phyloP scores from a whole-genome alignment of 495 filamentous ascomycete species.

The Zalerion maritima region DNA sequence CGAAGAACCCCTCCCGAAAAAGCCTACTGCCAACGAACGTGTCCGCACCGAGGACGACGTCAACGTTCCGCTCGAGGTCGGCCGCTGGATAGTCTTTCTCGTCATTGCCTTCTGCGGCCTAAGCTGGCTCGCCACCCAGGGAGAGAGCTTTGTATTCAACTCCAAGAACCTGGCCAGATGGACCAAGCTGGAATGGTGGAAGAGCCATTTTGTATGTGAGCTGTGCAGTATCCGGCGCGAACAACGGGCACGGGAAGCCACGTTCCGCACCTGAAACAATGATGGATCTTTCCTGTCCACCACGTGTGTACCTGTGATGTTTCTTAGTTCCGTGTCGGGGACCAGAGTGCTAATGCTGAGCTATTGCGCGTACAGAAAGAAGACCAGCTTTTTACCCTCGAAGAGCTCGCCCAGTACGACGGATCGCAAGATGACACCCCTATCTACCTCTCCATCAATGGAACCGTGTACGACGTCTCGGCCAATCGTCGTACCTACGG shows the following conservation, averaged over 20 bases:
- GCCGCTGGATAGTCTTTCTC: slow-evolving; percentile 26
- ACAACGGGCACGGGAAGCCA: no score
- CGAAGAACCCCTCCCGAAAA: no score
- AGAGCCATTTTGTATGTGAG: slow-evolving; percentile 42
- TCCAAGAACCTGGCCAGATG: slow-evolving; percentile 51
- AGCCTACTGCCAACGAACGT: no score
- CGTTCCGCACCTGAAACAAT: no score
- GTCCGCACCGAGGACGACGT: no score
- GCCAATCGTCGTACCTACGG: slow-evolving; percentile 65
- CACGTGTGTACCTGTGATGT: no score
- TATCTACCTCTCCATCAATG: slow-evolving; percentile 86
- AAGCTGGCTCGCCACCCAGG: slow-evolving; percentile 66
- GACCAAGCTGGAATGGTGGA: slow-evolving; percentile 44
- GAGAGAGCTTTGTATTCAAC: slow-evolving; percentile 44
- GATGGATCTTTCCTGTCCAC: no score
- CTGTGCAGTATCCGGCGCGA: no score
- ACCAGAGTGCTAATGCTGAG: slow-evolving; percentile 1
- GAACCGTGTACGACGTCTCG: slow-evolving; percentile 86
- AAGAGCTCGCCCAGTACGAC: slow-evolving; percentile 59
- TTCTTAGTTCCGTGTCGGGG: no score
- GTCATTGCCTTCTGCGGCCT: slow-evolving; percentile 52
- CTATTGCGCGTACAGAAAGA: slow-evolving; percentile 24
- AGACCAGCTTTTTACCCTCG: slow-evolving; percentile 49
- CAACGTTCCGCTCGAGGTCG: background rate
- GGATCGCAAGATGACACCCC: slow-evolving; percentile 61